Evolutionary conservation across 345 rosid species (phyloP), one percentile per base, ranked within the genome.

Genomic region (Lumnitzera littorea): DNA sequence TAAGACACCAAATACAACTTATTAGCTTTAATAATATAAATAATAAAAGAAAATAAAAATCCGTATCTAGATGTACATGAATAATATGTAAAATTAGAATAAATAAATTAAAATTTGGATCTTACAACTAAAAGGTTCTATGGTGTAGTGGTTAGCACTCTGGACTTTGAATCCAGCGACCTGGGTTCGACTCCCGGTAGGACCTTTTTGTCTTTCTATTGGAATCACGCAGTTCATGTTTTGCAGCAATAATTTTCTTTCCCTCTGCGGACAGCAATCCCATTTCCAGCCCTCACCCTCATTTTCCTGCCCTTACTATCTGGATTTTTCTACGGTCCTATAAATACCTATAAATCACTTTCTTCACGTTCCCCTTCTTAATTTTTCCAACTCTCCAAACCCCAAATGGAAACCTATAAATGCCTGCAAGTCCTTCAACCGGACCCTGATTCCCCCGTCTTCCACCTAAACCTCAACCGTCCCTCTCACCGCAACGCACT

Each of bases 131-230:
- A 1, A 20, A 20, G 92, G 89, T 87, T 92, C 86, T 82, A 83
- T 87, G 95, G 97, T 91, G 95, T 88, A 83, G 94, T 88, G 96
- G 99, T 91, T 88, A 91, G 96, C 97, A 90, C 92, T 91, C 84
- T 84, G 97, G 92, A 88, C 91, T 86, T 88, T 86, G 97, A 88
- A 94, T 90, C 97, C 85, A 82, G 96, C 84, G 88, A 86, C 91
- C 92, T 81, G 95, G 89, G 95, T 83, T 88, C 89, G 89, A 91
- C 84, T 88, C 88, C 88, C 91, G 89, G 88, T 85, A 84, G 89
- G 94, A 83, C 85, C 96, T 84, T 12, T 12, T 9, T 4, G 7
- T 27, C 31, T 0, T 27, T 27, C 1, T 27, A 27, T 0, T 27
- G 4, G 31, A 27, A 27, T 2, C 31, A 2, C 5, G 31, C 31